Percentiles rank a stretch among this genome's conserved stretches.
Evolutionary conservation across 306 rosid species (phyloP).

Genomic region (Acacia acuminata): DNA sequence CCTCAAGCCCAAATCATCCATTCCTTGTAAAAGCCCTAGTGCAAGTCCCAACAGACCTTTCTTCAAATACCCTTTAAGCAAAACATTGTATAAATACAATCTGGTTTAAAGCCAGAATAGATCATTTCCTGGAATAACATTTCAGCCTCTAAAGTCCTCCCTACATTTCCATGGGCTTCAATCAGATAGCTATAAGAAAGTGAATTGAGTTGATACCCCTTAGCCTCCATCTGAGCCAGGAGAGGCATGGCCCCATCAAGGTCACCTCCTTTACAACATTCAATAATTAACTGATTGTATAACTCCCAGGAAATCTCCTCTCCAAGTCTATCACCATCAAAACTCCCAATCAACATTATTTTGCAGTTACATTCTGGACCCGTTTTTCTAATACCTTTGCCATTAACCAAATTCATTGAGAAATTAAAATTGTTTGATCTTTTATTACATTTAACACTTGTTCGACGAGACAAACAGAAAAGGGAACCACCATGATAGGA

Average conservation of each 20-base stretch:
- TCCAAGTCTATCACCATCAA: conserved; percentile 25
- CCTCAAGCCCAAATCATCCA: conserved; percentile 43
- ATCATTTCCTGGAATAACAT: conserved; percentile 67
- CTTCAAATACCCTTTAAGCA: conserved; percentile 73
- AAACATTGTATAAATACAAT: conserved; percentile 50
- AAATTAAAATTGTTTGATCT: conserved; percentile 18
- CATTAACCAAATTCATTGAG: conserved; percentile 20
- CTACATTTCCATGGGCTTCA: conserved; percentile 65
- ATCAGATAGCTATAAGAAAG: conserved; percentile 49
- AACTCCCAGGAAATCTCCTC: conserved; percentile 53
- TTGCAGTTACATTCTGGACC: conserved; percentile 22
- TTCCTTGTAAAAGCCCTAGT: conserved; percentile 42
- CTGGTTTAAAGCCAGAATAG: conserved; percentile 52
- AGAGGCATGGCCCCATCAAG: conserved; percentile 61
- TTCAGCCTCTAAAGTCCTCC: conserved; percentile 78
- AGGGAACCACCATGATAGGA: conserved; percentile 31
- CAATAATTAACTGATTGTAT: conserved; percentile 41
- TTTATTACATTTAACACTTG: conserved; percentile 14
- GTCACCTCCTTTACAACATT: conserved; percentile 55
- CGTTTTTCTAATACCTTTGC: conserved; percentile 26
- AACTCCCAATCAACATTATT: neutral
- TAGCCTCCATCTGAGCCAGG: conserved; percentile 59
- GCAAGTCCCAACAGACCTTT: conserved; percentile 68
- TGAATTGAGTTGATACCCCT: conserved; percentile 50
- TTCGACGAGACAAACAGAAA: conserved; percentile 26